Conservation (phyloP, 768 basidiomycete genomes). For the Strobilomyces confusus region DNA sequence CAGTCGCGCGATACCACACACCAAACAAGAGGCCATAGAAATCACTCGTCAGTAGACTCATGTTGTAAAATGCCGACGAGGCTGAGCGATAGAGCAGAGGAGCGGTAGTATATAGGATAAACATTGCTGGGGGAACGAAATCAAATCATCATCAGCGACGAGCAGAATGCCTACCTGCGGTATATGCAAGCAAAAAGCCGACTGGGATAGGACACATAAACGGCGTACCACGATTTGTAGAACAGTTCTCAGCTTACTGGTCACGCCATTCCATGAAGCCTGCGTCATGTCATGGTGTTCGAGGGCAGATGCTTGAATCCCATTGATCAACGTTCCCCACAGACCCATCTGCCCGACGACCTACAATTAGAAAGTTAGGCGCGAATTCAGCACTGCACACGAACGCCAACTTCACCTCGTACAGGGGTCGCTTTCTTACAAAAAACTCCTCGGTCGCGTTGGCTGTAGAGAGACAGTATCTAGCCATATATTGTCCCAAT, state of each 20-base stretch:
- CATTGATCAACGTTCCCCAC: conserved; percentile 79
- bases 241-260: conserved; percentile 49
- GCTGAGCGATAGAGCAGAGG: conserved; percentile 84
- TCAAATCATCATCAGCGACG: neutral
- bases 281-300: conserved; percentile 65
- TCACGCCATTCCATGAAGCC: conserved; percentile 70
- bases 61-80: conserved; percentile 82
- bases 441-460: conserved; percentile 89
- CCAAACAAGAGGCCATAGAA: conserved; percentile 84
- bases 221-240: conserved; percentile 1
- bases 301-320: conserved; percentile 69
- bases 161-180: conserved; percentile 28
- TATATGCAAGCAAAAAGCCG: conserved; percentile 52
- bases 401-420: conserved; percentile 47
- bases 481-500: neutral
- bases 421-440: conserved; percentile 73
- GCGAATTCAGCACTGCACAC: neutral
- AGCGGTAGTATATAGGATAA: conserved; percentile 80
- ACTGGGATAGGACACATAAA: conserved; percentile 28
- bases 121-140: conserved; percentile 53
- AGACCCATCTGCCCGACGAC: conserved; percentile 85
- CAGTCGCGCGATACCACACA: conserved; percentile 5
- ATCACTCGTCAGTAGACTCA: conserved; percentile 82
- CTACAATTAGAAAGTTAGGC: conserved; percentile 23
- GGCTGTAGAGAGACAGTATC: conserved; percentile 39